Evolutionary conservation across 2,329 filamentous ascomycete species (phyloP).

Genomic region (Beauveria rudraprayagi): DNA sequence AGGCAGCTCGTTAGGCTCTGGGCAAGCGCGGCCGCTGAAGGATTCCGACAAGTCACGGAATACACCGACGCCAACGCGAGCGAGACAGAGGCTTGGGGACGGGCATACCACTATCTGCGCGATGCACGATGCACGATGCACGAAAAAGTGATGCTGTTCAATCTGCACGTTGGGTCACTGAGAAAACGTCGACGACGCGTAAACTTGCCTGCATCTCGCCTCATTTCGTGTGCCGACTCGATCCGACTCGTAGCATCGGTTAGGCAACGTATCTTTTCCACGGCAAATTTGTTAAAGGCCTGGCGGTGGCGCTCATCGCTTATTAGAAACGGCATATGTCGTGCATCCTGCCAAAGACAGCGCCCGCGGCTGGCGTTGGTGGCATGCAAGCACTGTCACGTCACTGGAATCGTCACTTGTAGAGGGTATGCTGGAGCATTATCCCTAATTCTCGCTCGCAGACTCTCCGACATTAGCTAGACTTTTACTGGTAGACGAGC

Average conservation of each 20-base stretch:
- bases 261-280: neutral
- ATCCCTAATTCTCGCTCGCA: neutral
- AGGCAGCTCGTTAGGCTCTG: neutral
- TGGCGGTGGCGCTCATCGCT: neutral
- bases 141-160: neutral
- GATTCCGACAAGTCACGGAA: neutral
- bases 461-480: neutral
- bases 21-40: neutral
- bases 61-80: neutral
- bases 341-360: constrained; percentile 3
- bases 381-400: neutral
- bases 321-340: neutral
- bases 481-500: neutral
- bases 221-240: neutral
- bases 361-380: neutral
- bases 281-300: neutral
- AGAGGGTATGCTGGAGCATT: neutral
- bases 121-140: neutral
- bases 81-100: neutral
- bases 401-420: neutral
- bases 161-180: neutral
- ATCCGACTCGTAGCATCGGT: neutral
- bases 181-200: neutral
- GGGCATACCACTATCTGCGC: neutral
- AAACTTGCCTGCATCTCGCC: neutral